Conservation (phyloP, 257 asterid species). For the Solanum ossicruentum region DNA sequence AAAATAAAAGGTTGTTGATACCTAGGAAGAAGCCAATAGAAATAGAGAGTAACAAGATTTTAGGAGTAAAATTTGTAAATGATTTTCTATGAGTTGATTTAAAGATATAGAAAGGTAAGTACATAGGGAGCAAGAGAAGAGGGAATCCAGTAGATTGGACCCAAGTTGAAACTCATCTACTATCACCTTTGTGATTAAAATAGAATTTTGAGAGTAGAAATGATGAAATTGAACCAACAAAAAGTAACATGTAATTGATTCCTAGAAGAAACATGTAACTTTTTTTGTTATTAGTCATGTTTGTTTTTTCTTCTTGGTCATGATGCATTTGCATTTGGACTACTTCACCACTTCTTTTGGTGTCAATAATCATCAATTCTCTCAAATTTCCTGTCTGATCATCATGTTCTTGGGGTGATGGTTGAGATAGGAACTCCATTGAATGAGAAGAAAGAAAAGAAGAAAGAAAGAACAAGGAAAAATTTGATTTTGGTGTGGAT, state of each 20-base stretch:
- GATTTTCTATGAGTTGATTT: slow-evolving; percentile 26
- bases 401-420: neutral
- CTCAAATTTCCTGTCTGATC: neutral
- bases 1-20: slow-evolving; percentile 26
- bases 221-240: slow-evolving; percentile 43
- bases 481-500: neutral
- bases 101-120: slow-evolving; percentile 24
- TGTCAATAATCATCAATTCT: neutral
- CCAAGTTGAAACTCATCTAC: slow-evolving; percentile 65
- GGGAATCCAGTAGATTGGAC: slow-evolving; percentile 71
- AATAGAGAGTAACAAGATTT: slow-evolving; percentile 6
- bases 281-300: neutral
- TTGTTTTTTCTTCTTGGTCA: slow-evolving; percentile 4
- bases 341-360: neutral
- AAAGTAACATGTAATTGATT: slow-evolving; percentile 23
- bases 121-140: slow-evolving; percentile 27
- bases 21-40: slow-evolving; percentile 16
- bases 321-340: neutral
- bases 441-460: neutral
- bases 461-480: neutral
- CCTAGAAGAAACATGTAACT: slow-evolving; percentile 22
- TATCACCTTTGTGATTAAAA: slow-evolving; percentile 58
- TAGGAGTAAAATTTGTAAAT: slow-evolving; percentile 24
- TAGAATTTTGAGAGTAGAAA: slow-evolving; percentile 44
- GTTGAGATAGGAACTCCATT: neutral